These are phyloP conservation scores for Reutealis trisperma DNA, from an alignment of 345 rosid genomes.

Conservation along the genomic window DNA sequence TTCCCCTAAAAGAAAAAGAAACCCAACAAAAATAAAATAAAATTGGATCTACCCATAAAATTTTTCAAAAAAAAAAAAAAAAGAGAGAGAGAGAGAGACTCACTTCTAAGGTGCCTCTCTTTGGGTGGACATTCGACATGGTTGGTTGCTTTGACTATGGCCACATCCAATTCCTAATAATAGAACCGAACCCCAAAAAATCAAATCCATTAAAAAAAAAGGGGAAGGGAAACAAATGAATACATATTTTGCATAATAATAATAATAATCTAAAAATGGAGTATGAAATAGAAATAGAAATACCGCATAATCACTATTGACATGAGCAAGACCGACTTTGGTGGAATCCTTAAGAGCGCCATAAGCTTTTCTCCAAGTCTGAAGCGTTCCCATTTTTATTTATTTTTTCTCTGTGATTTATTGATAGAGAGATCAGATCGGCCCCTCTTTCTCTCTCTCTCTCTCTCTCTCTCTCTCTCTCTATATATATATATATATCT, in stretches of 20 bases:
- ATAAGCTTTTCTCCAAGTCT: constrained; percentile 92
- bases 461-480: background rate
- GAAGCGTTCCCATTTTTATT: constrained; percentile 77
- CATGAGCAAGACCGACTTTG: constrained; percentile 99
- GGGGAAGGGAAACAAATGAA: no score
- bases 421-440: background rate
- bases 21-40: background rate
- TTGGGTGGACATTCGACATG: constrained; percentile 99
- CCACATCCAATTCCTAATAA: constrained; percentile 94
- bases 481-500: no score
- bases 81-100: constrained; percentile 15
- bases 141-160: constrained; percentile 93
- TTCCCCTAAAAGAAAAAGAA: background rate
- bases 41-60: constrained; percentile 29
- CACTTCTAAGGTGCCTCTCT: constrained; percentile 90
- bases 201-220: constrained; percentile 22
- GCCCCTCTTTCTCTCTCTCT: constrained; percentile 2
- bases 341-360: constrained; percentile 97
- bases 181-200: constrained; percentile 20
- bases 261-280: background rate
- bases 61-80: background rate
- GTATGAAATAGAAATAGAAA: background rate
- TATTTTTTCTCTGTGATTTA: background rate
- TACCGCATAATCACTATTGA: constrained; percentile 97
- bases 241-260: background rate